Evolutionary conservation across 441 rosid genomes (phyloP).

Genomic region (Gossypium aridum): DNA sequence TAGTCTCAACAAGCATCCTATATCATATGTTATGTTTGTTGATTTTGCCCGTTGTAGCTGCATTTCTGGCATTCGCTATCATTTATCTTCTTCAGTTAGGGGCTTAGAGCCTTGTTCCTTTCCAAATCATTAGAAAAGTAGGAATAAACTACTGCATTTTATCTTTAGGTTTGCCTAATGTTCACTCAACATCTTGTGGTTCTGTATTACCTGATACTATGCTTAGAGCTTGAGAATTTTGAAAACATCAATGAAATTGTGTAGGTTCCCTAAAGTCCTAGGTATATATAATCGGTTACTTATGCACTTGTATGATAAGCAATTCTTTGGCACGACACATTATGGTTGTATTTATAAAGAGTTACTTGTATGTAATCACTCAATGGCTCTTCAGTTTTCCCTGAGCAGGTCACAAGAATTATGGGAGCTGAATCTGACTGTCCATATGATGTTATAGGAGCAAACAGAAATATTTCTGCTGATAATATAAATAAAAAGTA

Average conservation of each 20-base stretch:
- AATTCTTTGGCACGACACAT: neutral
- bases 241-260: neutral
- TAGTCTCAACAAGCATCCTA: no score
- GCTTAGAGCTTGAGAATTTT: neutral
- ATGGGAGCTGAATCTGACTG: slow-evolving; percentile 65
- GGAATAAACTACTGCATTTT: no score
- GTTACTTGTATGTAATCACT: slow-evolving; percentile 2
- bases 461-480: slow-evolving; percentile 56
- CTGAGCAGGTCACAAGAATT: slow-evolving; percentile 70
- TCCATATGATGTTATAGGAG: slow-evolving; percentile 78
- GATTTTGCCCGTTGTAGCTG: no score
- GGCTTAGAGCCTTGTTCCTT: no score
- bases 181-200: neutral
- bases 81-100: no score
- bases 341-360: neutral
- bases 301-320: neutral
- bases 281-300: neutral
- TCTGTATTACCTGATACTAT: no score
- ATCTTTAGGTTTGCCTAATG: no score
- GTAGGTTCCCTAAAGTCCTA: neutral
- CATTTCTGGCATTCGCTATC: no score
- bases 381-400: neutral
- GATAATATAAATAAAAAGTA: slow-evolving; percentile 87
- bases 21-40: no score
- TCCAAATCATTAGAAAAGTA: no score